Conservation (phyloP, 2,329 filamentous ascomycete genomes). For the Claviceps arundinis region DNA sequence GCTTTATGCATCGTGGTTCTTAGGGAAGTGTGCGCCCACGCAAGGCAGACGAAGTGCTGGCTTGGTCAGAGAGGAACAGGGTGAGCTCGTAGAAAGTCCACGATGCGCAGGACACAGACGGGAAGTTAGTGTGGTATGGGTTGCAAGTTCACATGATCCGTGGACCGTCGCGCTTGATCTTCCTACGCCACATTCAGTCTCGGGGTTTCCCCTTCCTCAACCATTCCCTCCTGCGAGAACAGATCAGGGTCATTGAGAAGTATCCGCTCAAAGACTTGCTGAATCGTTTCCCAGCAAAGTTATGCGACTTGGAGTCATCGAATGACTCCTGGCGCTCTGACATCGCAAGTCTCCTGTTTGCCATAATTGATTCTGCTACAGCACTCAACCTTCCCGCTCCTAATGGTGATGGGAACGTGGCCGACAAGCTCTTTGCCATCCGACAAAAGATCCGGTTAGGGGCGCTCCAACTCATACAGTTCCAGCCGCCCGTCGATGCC, state of each 20-base stretch:
- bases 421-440: slow-evolving; percentile 2
- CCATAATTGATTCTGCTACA: neutral
- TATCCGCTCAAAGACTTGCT: neutral
- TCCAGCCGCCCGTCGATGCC: slow-evolving; percentile 1
- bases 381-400: slow-evolving; percentile 1
- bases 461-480: neutral
- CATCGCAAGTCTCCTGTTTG: neutral
- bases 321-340: neutral
- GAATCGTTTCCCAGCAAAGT: neutral
- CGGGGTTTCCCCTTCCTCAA: neutral
- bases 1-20: too few relatives aligned
- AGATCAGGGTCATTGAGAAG: neutral
- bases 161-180: too few relatives aligned
- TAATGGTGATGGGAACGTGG: neutral
- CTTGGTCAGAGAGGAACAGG: too few relatives aligned
- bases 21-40: too few relatives aligned
- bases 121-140: too few relatives aligned
- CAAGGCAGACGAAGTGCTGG: too few relatives aligned
- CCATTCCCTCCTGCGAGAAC: neutral
- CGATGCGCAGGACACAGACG: too few relatives aligned
- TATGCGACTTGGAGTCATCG: neutral
- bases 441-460: neutral
- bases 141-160: too few relatives aligned
- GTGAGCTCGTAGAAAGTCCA: too few relatives aligned
- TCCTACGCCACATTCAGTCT: neutral